These are phyloP conservation scores for Rutstroemia sp. DNA, from an alignment of 2,329 filamentous ascomycete species.

Conservation along the genomic window DNA sequence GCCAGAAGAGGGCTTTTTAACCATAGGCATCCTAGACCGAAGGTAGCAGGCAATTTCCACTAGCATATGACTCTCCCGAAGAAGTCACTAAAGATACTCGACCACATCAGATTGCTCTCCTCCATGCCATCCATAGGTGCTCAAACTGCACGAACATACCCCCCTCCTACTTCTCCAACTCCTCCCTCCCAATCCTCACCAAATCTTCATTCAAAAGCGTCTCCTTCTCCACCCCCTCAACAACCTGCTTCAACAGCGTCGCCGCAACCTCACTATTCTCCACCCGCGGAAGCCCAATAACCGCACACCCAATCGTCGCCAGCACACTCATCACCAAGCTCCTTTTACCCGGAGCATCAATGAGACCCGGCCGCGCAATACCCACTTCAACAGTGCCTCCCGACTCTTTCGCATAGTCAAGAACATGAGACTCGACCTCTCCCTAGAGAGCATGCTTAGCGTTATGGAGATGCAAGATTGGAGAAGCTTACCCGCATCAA, in stretches of 20 bases:
- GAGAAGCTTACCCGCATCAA: constrained; percentile 38
- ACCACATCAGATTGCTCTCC: no score
- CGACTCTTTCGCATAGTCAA: constrained; percentile 35
- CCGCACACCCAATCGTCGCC: background rate
- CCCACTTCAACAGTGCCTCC: constrained; percentile 32
- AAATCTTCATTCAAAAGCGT: background rate
- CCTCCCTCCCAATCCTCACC: background rate
- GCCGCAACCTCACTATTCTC: constrained; percentile 33
- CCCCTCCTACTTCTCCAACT: background rate
- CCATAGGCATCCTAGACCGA: no score
- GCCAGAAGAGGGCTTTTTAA: no score
- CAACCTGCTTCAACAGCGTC: constrained; percentile 35
- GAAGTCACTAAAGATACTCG: no score
- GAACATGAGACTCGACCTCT: constrained; percentile 37
- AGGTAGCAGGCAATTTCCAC: no score
- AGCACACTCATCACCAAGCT: no score
- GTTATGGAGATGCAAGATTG: background rate
- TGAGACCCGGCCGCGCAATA: constrained; percentile 38
- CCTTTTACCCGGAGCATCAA: constrained; percentile 27
- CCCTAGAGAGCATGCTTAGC: constrained; percentile 31
- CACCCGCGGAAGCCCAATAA: constrained; percentile 31
- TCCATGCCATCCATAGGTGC: no score
- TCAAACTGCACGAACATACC: no score
- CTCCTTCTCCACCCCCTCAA: background rate
- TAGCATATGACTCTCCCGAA: no score